Base-by-base conservation (phyloP, 352 stramenopile genomes). In the Globisporangium alternatum region DNA sequence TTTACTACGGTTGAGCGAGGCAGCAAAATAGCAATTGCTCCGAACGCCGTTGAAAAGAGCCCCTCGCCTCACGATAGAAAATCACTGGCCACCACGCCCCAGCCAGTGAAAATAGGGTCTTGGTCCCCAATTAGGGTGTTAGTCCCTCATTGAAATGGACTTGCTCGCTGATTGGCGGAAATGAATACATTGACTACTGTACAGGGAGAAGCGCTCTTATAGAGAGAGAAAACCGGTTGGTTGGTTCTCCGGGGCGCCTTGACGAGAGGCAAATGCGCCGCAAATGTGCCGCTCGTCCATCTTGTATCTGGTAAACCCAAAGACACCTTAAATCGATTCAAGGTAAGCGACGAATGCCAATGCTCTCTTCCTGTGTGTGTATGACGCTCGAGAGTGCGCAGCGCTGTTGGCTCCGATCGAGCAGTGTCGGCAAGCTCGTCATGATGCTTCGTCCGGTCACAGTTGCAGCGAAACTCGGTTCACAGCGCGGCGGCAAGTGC, bases 301-400 rank as follows among this genome's bases (percentile, higher is more conserved):
- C 87, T 96, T 96, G 87, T 94, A 91, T 96, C 87, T 87, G 87
- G 87, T 88, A 75, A 81, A 85, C 75, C 82, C 75, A 76, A 88
- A 90, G 73, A 86, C 84, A 81, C 87, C 86, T 96, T 94, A 94
- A 96, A 94, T 69, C 91, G 87, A 96, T 96, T 94, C 87, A 96
- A 96, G 87, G 86, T 94, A 70, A 47, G 72, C 35, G 28, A 39
- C 33, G 54, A 22, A 33, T 66, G 15, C 48, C 22, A 33, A 39
- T 56, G 49, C 7, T 48, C 22, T 56, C 3, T 60, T 19, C 59
- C 15, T 59, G 30, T 59, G 33, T 57, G 51, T 60, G 17, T 59
- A 9, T 28, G 13, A 28, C 39, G 58, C 28, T 12, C 7, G 9
- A 22, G 48, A 21, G 17, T 15, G 51, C 25, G 49, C 10, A 39